Evolutionary conservation across 2,329 filamentous ascomycete species (phyloP).

Genomic region (Pseudogymnoascus sp.): DNA sequence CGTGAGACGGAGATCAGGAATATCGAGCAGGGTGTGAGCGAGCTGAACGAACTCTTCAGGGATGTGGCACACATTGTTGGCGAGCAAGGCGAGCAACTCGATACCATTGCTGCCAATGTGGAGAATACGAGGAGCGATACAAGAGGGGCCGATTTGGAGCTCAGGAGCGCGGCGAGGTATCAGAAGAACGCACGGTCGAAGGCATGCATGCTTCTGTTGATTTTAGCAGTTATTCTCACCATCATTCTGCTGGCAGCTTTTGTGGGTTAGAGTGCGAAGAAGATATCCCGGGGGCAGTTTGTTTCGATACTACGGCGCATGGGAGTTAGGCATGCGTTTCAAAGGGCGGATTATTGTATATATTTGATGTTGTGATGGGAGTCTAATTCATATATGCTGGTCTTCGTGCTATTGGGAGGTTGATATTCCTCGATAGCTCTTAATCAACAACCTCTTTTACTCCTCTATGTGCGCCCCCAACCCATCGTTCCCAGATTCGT

Average conservation of each 20-base stretch:
- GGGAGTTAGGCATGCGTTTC: conserved; percentile 2
- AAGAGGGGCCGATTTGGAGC: conserved; percentile 74
- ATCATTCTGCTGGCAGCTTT: conserved; percentile 84
- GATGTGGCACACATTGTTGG: conserved; percentile 97
- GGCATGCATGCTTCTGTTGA: conserved; percentile 83
- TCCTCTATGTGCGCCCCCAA: conserved; percentile 4
- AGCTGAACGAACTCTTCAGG: conserved; percentile 92
- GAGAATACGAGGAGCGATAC: conserved; percentile 75
- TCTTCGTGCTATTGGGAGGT: conserved; percentile 1
- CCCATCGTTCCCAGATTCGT: conserved; percentile 1
- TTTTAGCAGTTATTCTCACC: conserved; percentile 79
- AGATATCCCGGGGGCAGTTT: not conserved
- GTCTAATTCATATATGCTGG: conserved; percentile 5
- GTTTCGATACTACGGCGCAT: not conserved
- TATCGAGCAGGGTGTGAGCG: conserved; percentile 92
- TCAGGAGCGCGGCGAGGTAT: conserved; percentile 78
- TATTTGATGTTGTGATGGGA: conserved; percentile 5
- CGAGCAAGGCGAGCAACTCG: conserved; percentile 84
- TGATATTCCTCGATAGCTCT: not conserved
- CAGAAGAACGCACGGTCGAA: conserved; percentile 95
- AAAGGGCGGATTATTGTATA: conserved; percentile 2
- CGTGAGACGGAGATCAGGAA: conserved; percentile 95
- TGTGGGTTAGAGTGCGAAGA: conserved; percentile 45
- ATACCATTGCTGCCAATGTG: conserved; percentile 83
- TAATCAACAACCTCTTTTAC: conserved; percentile 7